Conservation (phyloP, 2,329 filamentous ascomycete species). For the Nectriaceae sp. region DNA sequence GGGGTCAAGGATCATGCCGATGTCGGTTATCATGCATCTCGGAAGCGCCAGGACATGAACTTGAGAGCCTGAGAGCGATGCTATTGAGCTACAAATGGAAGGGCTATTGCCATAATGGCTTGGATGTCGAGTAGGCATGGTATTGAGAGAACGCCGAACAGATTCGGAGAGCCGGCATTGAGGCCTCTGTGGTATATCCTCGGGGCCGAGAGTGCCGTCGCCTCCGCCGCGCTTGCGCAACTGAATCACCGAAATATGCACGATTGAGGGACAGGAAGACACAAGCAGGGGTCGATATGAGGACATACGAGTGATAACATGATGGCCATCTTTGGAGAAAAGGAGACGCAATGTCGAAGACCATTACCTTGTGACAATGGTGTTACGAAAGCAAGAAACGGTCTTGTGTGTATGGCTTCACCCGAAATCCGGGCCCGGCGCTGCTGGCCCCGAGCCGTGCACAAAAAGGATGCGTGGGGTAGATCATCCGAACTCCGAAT, state of each 20-base stretch:
- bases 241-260: background rate
- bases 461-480: background rate
- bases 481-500: background rate
- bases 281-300: background rate
- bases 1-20: too few species aligned
- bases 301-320: background rate
- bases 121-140: constrained; percentile 8
- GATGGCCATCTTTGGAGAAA: background rate
- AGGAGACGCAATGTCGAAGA: too few species aligned
- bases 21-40: too few species aligned
- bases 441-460: background rate
- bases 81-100: constrained; percentile 67
- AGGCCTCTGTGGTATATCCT: background rate
- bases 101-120: constrained; percentile 47
- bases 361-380: too few species aligned
- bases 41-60: constrained; percentile 57
- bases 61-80: constrained; percentile 47
- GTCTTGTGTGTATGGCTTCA: background rate
- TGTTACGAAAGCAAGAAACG: background rate
- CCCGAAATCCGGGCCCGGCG: background rate
- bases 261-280: background rate
- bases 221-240: background rate
- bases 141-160: constrained; percentile 2
- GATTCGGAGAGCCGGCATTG: background rate
- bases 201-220: background rate